Conservation (phyloP, 768 basidiomycete species). For the Boletus edulis region DNA sequence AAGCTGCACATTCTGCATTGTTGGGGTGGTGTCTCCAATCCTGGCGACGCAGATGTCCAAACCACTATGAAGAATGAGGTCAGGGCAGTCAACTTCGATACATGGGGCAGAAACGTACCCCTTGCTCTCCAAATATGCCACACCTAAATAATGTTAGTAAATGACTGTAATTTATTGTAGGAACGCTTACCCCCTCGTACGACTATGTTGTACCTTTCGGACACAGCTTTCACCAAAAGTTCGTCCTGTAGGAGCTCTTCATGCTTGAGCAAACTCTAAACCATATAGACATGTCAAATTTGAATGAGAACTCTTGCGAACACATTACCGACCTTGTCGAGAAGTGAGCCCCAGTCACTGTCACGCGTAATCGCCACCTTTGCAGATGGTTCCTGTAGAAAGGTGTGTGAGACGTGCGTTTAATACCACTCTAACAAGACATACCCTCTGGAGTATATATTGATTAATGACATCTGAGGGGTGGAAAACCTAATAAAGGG, state of each 20-base stretch:
- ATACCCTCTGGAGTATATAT: conserved; percentile 21
- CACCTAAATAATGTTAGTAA: conserved; percentile 12
- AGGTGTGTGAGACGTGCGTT: not conserved
- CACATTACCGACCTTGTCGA: conserved; percentile 11
- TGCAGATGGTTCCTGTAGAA: conserved; percentile 19
- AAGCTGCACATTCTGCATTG: not conserved
- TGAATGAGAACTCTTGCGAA: not conserved
- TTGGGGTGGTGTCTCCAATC: not conserved
- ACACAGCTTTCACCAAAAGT: conserved; percentile 8
- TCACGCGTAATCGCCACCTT: conserved; percentile 26
- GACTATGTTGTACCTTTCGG: conserved; percentile 10
- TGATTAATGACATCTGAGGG: conserved; percentile 24
- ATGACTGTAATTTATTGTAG: not conserved
- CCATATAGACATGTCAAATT: not conserved
- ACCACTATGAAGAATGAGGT: conserved; percentile 1
- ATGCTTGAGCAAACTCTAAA: conserved; percentile 9
- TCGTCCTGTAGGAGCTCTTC: conserved; percentile 11
- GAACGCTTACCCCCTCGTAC: conserved; percentile 9
- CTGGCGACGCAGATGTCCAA: not conserved
- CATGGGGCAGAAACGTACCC: conserved; percentile 5
- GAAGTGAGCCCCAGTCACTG: conserved; percentile 18
- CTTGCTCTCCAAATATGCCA: conserved; percentile 16
- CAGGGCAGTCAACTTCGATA: not conserved
- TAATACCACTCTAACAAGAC: not conserved
- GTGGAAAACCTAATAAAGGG: conserved; percentile 18